Conservation (phyloP, 2,329 filamentous ascomycete genomes). For the Macrophomina phaseolina region DNA sequence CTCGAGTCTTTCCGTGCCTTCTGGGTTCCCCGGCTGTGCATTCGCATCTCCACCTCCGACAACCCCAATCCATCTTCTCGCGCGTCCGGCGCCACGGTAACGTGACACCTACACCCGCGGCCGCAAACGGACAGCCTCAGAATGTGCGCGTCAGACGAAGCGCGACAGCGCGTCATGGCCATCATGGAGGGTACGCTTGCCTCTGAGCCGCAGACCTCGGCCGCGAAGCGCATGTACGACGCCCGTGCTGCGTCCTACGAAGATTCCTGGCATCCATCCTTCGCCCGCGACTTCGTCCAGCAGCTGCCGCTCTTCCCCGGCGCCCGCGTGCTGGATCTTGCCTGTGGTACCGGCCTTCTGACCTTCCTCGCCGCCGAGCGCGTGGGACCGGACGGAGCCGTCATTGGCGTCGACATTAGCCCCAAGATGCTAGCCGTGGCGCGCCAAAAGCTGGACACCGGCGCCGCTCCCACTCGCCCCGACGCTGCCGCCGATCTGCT, state of each 20-base stretch:
- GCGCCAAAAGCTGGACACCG: conserved; percentile 10
- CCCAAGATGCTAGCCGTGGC: conserved; percentile 37
- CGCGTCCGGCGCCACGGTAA: background rate
- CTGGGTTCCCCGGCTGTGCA: too few relatives aligned
- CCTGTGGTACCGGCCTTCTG: conserved; percentile 54
- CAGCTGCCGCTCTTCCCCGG: conserved; percentile 41
- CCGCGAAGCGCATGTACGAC: conserved; percentile 44
- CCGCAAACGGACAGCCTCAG: background rate
- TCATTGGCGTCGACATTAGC: conserved; percentile 50
- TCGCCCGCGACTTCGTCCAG: conserved; percentile 46
- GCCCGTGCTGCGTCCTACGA: conserved; percentile 46
- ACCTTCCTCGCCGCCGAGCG: conserved; percentile 46
- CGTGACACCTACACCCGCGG: background rate
- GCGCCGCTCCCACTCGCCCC: background rate
- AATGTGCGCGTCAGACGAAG: background rate
- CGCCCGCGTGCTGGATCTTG: conserved; percentile 52
- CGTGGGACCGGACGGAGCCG: conserved; percentile 45
- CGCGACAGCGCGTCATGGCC: conserved; percentile 3
- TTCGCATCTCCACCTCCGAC: background rate
- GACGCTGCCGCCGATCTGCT: background rate
- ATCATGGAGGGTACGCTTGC: conserved; percentile 18
- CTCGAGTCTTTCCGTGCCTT: background rate
- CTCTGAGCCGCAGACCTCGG: background rate
- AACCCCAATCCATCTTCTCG: background rate
- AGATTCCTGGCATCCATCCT: conserved; percentile 48